Base-by-base conservation (phyloP, 2,329 filamentous ascomycete species). In the Septoria petroselini region DNA sequence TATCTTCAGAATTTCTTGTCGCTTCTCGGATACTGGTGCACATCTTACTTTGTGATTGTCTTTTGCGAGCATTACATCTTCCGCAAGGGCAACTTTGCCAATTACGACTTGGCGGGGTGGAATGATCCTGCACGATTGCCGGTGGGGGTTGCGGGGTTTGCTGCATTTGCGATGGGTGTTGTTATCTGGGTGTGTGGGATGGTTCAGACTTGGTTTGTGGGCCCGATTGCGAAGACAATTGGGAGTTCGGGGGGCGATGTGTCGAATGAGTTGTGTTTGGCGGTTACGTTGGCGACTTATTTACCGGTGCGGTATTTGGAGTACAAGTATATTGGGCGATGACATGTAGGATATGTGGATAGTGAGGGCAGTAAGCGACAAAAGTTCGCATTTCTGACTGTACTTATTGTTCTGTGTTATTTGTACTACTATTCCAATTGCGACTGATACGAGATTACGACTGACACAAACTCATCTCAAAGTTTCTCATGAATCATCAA, bases 181-280 rank as follows among this genome's bases (percentile, higher is more conserved):
- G 53, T 71, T 4, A 67, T 66, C 6, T 80, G 77, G 68, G 69
- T 79, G 17, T 68, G 82, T 60, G 80, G 79, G 1, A 83, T 83
- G 79, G 62, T 60, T 7, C 53, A 64, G 54, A 64, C 62, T 33
- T 49, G 50, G 53, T 59, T 62, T 43, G 54, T 61, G 12, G 83
- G 84, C 1, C 83, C 83, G 0, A 67, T 85, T 50, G 81, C 79
- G 2, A 71, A 70, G 42, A 64, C 75, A 48, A 77, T 84, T 21
- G 80, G 81, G 0, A 75, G 73, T 4, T 70, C 73, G 59, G 79
- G 79, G 15, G 79, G 75, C 47, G 79, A 83, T 67, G 72, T 80
- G 41, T 76, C 75, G 7, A 79, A 78, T 55, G 70, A 80, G 69
- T 67, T 82, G 35, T 70, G 76, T 1, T 69, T 81, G 34, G 66